A percentile compares a stretch with the other conserved stretches of the same genome.
phyloP scores from a whole-genome alignment of 148 eudicot species.

The Cornus controversa region DNA sequence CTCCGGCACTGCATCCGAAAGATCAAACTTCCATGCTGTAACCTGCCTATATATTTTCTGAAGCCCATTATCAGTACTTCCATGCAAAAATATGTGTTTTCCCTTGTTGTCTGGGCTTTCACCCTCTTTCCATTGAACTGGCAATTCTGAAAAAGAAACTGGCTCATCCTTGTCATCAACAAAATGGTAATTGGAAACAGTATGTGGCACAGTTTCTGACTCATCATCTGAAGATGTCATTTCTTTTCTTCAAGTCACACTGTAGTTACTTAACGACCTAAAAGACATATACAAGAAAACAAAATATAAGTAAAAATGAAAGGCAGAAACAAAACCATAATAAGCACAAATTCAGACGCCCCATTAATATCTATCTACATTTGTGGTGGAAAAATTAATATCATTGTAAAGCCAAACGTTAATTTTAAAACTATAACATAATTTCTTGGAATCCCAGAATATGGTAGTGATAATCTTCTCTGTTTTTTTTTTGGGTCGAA shows the following conservation, averaged over 20 bases:
- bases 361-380: too few relatives aligned
- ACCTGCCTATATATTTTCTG: slow-evolving; percentile 56
- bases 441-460: neutral
- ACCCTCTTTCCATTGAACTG: slow-evolving; percentile 52
- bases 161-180: slow-evolving; percentile 44
- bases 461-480: too few relatives aligned
- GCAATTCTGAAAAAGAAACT: slow-evolving; percentile 60
- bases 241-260: slow-evolving; percentile 6
- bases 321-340: neutral
- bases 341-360: neutral
- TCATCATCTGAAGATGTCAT: slow-evolving; percentile 82
- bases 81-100: slow-evolving; percentile 48
- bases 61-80: slow-evolving; percentile 66
- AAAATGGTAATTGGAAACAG: slow-evolving; percentile 59
- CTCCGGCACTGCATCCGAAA: slow-evolving; percentile 47
- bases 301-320: neutral
- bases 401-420: neutral
- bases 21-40: slow-evolving; percentile 76
- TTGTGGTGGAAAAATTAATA: too few relatives aligned
- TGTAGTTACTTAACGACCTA: slow-evolving; percentile 11
- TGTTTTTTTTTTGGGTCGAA: too few relatives aligned
- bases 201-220: slow-evolving; percentile 40
- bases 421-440: too few relatives aligned
- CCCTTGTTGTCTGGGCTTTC: slow-evolving; percentile 19
- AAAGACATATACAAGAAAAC: neutral